These are phyloP conservation scores for Diaporthe aspalathi DNA, from an alignment of 2,329 filamentous ascomycete genomes.

Conservation along the genomic window DNA sequence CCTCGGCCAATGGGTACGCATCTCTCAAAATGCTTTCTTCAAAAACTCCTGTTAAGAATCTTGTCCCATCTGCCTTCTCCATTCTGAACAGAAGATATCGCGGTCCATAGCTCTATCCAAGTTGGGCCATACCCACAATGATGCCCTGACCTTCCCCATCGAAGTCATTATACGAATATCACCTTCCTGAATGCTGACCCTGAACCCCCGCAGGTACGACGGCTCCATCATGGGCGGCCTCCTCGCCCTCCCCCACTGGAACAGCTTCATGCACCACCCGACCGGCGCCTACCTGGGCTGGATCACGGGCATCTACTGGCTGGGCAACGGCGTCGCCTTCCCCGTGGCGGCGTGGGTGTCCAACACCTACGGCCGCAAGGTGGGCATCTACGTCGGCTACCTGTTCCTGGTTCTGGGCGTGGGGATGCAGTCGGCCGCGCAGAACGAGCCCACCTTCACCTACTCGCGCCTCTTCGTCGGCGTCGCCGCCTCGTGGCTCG, in stretches of 20 bases:
- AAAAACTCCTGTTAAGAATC: no score
- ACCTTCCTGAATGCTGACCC: no score
- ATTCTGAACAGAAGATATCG: no score
- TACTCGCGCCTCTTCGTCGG: constrained; percentile 52
- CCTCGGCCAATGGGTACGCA: constrained; percentile 22
- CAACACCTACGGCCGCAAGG: constrained; percentile 51
- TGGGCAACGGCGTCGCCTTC: constrained; percentile 46
- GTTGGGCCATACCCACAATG: no score
- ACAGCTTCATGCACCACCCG: constrained; percentile 30
- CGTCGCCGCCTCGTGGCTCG: constrained; percentile 48
- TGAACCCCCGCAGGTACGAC: neutral
- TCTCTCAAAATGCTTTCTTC: no score
- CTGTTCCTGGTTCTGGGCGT: constrained; percentile 48
- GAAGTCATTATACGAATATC: no score
- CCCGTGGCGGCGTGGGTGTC: constrained; percentile 47
- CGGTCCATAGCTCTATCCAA: no score
- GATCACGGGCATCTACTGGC: constrained; percentile 35
- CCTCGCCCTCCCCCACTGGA: constrained; percentile 30
- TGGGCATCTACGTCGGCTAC: constrained; percentile 48
- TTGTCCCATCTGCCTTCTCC: no score
- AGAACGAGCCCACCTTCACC: constrained; percentile 47
- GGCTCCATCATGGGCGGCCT: constrained; percentile 33
- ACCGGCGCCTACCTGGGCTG: constrained; percentile 33
- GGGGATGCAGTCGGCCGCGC: constrained; percentile 46
- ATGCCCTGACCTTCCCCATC: no score